Conservation (phyloP, 2,329 filamentous ascomycete species). For the Clonostachys byssicola region DNA sequence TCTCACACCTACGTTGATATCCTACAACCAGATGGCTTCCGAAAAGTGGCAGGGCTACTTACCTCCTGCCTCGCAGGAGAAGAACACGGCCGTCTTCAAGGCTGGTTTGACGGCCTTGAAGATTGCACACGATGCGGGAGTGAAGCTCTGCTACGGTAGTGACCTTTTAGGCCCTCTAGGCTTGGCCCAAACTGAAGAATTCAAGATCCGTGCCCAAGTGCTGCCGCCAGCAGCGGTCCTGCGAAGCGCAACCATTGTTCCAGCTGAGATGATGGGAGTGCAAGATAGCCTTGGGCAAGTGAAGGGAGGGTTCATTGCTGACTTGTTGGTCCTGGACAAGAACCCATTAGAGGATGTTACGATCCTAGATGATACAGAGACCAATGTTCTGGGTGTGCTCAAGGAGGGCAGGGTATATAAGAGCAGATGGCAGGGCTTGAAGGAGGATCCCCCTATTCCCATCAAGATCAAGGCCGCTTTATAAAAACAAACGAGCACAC, state of each 20-base stretch:
- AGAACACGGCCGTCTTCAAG: conserved; percentile 44
- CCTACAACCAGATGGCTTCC: conserved; percentile 43
- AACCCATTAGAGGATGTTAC: conserved; percentile 54
- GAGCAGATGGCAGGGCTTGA: conserved; percentile 11
- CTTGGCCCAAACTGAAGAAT: conserved; percentile 23
- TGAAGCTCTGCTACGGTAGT: conserved; percentile 51
- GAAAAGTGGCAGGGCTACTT: conserved; percentile 36
- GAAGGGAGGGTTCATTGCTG: conserved; percentile 42
- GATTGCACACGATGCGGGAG: conserved; percentile 44
- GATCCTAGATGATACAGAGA: conserved; percentile 41
- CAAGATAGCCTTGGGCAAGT: conserved; percentile 43
- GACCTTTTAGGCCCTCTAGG: conserved; percentile 23
- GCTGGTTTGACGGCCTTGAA: conserved; percentile 39
- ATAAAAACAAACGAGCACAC: too few relatives aligned
- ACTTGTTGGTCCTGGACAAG: conserved; percentile 43
- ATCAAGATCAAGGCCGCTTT: too few relatives aligned
- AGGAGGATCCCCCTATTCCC: conserved; percentile 3
- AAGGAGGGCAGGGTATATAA: conserved; percentile 43
- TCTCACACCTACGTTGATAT: conserved; percentile 49
- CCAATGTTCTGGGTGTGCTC: conserved; percentile 43
- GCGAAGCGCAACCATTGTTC: conserved; percentile 33
- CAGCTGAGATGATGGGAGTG: conserved; percentile 41
- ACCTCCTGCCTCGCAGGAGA: conserved; percentile 28
- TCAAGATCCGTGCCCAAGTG: conserved; percentile 16
- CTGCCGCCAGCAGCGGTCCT: conserved; percentile 16